Evolutionary conservation across 1,284 basidiomycete genomes (phyloP), one percentile per base, ranked within the genome.

Genomic region (Malassezia globosa): DNA sequence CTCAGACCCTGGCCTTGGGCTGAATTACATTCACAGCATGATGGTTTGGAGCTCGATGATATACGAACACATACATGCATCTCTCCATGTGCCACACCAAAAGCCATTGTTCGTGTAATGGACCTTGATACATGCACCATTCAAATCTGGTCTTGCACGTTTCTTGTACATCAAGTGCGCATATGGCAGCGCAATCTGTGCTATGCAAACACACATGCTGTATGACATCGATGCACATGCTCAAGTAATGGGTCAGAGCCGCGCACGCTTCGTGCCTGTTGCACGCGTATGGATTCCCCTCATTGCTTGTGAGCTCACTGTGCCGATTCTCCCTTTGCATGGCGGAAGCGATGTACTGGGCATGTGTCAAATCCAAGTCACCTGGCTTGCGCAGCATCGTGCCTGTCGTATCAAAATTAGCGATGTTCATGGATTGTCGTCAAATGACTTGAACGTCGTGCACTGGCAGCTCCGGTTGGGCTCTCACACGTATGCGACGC

Each of bases 371-470:
- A 3, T 41, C 25, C 19, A 34, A 10, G 41, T 35, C 27, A 18
- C 87, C 58, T 14, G 16, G 24, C 4, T 27, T 5, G 6, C n/a
- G 4, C 4, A 22, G 14, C n/a, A 11, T 24, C 42, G 34, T 14
- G 34, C 24, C 5, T 41, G 29, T 23, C 29, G 37, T 7, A 7
- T 47, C 10, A 18, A 21, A 2, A 16, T 42, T 2, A 26, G 36
- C 14, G 18, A 37, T 14, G 24, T 48, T 10, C 13, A 10, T 7
- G 43, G 43, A 8, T 13, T 45, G 5, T 16, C 22, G 8, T 18
- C 14, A 8, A 2, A 21, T 25, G 2, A 19, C 14, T 4, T 25
- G n/a, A 2, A 37, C 23, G 27, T 38, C 22, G 33, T 43, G 14
- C 47, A 49, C 19, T 26, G 42, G 25, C 47, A 46, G 14, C 14